These are phyloP conservation scores for Chlamydomonas eustigma DNA, from an alignment of 139 green algal genomes.

Conservation along the genomic window DNA sequence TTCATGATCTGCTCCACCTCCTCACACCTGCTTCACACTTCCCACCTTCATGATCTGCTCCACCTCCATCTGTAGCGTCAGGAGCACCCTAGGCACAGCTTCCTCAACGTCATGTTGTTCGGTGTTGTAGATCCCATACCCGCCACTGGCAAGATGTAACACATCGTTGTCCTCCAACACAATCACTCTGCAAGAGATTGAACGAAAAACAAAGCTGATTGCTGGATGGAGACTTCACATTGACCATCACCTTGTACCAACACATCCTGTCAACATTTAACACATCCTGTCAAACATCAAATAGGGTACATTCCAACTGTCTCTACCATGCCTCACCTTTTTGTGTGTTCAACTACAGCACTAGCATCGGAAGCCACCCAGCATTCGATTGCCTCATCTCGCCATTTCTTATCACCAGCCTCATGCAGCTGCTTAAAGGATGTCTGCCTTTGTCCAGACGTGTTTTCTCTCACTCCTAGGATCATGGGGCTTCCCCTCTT, in stretches of 20 bases:
- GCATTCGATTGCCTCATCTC: slow-evolving; percentile 68
- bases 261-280: too few species aligned
- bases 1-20: slow-evolving; percentile 1
- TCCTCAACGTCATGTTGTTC: slow-evolving; percentile 22
- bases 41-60: slow-evolving; percentile 91
- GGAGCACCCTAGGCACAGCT: slow-evolving; percentile 68
- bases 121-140: slow-evolving; percentile 77
- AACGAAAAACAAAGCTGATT: too few species aligned
- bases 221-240: too few species aligned
- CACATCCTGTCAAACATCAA: too few species aligned
- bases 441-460: not conserved
- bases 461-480: slow-evolving; percentile 69
- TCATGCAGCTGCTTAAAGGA: not conserved
- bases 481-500: slow-evolving; percentile 88
- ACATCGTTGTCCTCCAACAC: slow-evolving; percentile 96
- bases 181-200: slow-evolving; percentile 34
- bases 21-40: not conserved
- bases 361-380: slow-evolving; percentile 93
- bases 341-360: slow-evolving; percentile 98
- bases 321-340: slow-evolving; percentile 54
- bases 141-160: slow-evolving; percentile 68
- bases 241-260: too few species aligned
- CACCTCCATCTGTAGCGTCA: slow-evolving; percentile 92
- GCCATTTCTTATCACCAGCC: slow-evolving; percentile 36
- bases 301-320: too few species aligned